Evolutionary conservation across 768 basidiomycete genomes (phyloP).

Genomic region (Strobilomyces dryophilus): DNA sequence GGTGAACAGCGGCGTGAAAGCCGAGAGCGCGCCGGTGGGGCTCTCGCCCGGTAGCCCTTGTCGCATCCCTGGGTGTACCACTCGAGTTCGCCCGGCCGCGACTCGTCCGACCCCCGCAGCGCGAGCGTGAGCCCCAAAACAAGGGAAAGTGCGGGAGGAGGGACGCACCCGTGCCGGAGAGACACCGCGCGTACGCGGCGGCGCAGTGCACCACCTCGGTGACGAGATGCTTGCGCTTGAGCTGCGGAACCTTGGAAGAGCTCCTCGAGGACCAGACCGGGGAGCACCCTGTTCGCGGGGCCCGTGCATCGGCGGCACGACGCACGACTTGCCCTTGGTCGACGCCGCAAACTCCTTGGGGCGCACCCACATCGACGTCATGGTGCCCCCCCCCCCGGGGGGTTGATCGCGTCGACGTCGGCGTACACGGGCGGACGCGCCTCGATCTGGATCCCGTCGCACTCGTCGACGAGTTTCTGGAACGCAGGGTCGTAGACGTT

Average conservation of each 20-base stretch:
- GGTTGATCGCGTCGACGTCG: neutral
- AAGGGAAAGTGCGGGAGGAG: no score
- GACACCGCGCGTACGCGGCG: neutral
- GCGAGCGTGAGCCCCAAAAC: no score
- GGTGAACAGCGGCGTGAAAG: no score
- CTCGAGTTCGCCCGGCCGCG: no score
- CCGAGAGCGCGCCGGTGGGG: no score
- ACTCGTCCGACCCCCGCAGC: no score
- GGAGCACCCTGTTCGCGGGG: neutral
- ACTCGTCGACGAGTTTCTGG: conserved; percentile 9
- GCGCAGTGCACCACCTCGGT: neutral
- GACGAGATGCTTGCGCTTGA: neutral
- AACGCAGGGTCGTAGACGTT: conserved; percentile 22
- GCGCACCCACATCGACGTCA: conserved; percentile 5
- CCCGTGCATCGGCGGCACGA: neutral
- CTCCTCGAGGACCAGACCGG: neutral
- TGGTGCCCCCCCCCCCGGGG: no score
- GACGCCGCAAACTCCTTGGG: conserved; percentile 8
- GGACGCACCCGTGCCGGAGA: neutral
- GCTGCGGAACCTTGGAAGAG: neutral
- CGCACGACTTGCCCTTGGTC: neutral
- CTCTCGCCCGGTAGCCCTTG: no score
- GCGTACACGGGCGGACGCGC: conserved; percentile 13
- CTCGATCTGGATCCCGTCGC: conserved; percentile 6
- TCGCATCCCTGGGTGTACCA: no score